Evolutionary conservation across 1,139 yeast species (phyloP).

Genomic region (Suzukiozyma palmioleophila): DNA sequence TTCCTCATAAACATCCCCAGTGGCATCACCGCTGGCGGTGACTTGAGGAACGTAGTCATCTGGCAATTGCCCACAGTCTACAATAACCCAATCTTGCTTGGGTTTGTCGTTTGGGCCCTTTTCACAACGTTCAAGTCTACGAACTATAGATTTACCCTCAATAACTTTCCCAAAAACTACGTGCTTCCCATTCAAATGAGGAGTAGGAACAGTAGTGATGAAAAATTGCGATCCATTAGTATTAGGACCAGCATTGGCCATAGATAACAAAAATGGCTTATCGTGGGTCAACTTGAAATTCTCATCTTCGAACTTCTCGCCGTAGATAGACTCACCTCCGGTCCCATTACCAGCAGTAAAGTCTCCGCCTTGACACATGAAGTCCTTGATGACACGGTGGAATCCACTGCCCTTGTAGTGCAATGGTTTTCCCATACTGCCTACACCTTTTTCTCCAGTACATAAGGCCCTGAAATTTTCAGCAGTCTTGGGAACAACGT

Average conservation of each 20-base stretch:
- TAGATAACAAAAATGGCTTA: conserved; percentile 80
- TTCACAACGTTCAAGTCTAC: conserved; percentile 67
- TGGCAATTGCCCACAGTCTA: conserved; percentile 77
- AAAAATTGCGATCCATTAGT: conserved; percentile 96
- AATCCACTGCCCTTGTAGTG: conserved; percentile 75
- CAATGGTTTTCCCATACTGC: conserved; percentile 56
- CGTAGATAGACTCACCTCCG: conserved; percentile 94
- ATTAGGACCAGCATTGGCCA: conserved; percentile 96
- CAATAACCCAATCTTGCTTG: conserved; percentile 56
- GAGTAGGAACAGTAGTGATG: conserved; percentile 79
- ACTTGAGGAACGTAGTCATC: conserved; percentile 48
- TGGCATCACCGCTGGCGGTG: conserved; percentile 50
- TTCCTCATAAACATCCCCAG: conserved; percentile 84
- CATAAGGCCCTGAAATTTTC: conserved; percentile 89
- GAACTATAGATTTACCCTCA: conserved; percentile 76
- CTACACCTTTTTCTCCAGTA: conserved; percentile 79
- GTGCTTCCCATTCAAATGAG: conserved; percentile 89
- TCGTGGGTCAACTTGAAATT: conserved; percentile 74
- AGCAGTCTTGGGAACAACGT: conserved; percentile 86
- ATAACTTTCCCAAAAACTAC: conserved; percentile 92
- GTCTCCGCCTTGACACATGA: conserved; percentile 97
- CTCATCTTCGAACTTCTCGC: conserved; percentile 94
- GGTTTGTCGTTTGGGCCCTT: conserved; percentile 68
- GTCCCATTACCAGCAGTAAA: conserved; percentile 87
- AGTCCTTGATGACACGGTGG: conserved; percentile 88